Base-by-base conservation (phyloP, 2,329 filamentous ascomycete genomes). In the Cercospora sesami region DNA sequence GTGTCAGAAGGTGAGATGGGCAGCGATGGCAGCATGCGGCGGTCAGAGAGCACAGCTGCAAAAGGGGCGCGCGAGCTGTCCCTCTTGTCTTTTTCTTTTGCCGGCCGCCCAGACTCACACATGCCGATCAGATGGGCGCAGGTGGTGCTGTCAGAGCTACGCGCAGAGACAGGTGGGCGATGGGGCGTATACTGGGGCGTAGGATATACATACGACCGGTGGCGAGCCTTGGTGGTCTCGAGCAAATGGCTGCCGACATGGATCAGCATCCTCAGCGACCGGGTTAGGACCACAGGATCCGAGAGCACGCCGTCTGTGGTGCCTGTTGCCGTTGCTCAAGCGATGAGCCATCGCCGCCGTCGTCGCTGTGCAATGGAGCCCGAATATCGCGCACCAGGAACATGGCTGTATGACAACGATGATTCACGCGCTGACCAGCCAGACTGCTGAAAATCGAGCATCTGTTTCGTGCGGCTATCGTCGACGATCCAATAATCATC, bases 221-320 rank as follows among this genome's bases (percentile, higher is more conserved):
- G 60, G 60, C 60, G 55, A 66, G 45, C 23, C 53, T 23, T 48
- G 42, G 21, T 48, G 28, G 14, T 63, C 60, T 63, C 42, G 45
- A 63, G 42, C 42, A 21, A 48, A 51, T 53, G 39, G 42, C 39
- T 30, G 28, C 9, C n/a, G 60, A 63, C 60, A 36, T 53, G 42
- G 60, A 63, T 63, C 18, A 10, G 23, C 33, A 18, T 51, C 60
- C 60, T 63, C 21, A 10, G 31, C 31, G 36, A 42, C 36, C 16
- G 36, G 36, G 36, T 42, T 39, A 36, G 33, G 33, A 36, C 33
- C 33, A 36, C 33, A 36, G 33, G 33, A 36, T 36, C 33, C 33
- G 33, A 36, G 36, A 16, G 36, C 16, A 4, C 8, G 7, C 31
- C 16, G 10, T 14, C 18, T 21, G 12, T 60, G 30, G 28, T 60